Evolutionary conservation across 345 rosid species (phyloP).

Genomic region (Lepidium didymum): DNA sequence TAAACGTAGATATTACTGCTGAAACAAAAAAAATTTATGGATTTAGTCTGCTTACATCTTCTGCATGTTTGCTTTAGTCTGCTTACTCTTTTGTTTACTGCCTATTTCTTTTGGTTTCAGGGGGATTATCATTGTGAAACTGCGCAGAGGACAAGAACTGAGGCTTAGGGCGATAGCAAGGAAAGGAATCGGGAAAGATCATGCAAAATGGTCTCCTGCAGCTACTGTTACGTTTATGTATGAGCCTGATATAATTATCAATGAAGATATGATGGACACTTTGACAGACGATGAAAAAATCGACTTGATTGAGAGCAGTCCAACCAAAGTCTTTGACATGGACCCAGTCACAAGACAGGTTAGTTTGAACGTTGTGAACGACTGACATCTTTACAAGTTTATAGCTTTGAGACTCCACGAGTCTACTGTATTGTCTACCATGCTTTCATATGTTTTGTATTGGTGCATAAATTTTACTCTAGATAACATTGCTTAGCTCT

Average conservation of each 20-base stretch:
- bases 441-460: neutral
- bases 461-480: neutral
- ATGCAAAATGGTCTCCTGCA: constrained; percentile 98
- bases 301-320: constrained; percentile 80
- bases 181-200: constrained; percentile 96
- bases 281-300: constrained; percentile 65
- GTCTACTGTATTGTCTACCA: too few relatives aligned
- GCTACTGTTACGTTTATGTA: constrained; percentile 98
- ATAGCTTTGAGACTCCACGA: neutral
- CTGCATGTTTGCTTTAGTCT: neutral
- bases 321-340: constrained; percentile 75
- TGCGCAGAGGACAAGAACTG: constrained; percentile 81
- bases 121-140: constrained; percentile 85
- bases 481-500: neutral
- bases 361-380: neutral
- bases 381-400: neutral
- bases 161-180: constrained; percentile 90
- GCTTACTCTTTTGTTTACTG: neutral
- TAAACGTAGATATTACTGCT: neutral
- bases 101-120: constrained; percentile 28
- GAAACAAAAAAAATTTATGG: too few relatives aligned
- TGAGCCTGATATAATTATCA: constrained; percentile 85
- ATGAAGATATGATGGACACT: constrained; percentile 81
- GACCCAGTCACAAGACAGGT: constrained; percentile 71
- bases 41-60: too few relatives aligned